Percentiles rank a stretch among this genome's conserved stretches.
These are phyloP conservation scores for Phyllosticta citriasiana DNA, from an alignment of 2,329 filamentous ascomycete genomes.

Conservation along the genomic window DNA sequence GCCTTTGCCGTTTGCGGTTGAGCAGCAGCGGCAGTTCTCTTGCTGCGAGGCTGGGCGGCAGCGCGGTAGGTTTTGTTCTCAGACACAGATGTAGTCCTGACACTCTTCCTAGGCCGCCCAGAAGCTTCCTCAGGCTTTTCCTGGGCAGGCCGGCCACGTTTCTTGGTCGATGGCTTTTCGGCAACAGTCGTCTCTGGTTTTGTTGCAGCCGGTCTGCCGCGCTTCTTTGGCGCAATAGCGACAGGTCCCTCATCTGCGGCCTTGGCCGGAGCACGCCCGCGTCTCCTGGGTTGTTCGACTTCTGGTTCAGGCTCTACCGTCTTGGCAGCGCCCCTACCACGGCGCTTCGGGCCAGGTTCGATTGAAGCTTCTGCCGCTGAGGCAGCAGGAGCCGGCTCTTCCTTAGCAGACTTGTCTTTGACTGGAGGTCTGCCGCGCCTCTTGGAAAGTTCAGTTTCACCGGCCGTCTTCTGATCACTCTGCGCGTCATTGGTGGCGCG, in stretches of 20 bases:
- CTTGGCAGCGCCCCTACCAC: slow-evolving; percentile 3
- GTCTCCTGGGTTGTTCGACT: slow-evolving; percentile 10
- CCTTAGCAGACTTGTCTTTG: neutral
- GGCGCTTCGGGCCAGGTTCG: neutral
- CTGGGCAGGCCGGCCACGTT: slow-evolving; percentile 9
- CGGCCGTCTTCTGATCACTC: neutral
- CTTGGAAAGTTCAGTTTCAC: slow-evolving; percentile 15
- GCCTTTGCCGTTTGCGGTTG: slow-evolving; percentile 4
- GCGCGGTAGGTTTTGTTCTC: neutral
- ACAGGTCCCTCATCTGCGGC: neutral
- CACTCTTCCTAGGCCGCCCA: slow-evolving; percentile 2
- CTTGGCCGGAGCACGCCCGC: slow-evolving; percentile 2
- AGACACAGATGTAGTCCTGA: slow-evolving; percentile 3
- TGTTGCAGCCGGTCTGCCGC: neutral
- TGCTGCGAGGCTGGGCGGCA: slow-evolving; percentile 1
- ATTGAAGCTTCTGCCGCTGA: neutral
- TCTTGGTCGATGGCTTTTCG: slow-evolving; percentile 1
- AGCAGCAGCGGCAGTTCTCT: neutral
- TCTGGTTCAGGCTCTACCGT: slow-evolving; percentile 7
- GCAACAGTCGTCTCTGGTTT: neutral
- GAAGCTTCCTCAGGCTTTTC: slow-evolving; percentile 4
- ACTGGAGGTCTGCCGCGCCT: slow-evolving; percentile 19
- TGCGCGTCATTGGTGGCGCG: neutral
- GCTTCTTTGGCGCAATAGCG: neutral
- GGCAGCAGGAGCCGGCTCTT: neutral